Evolutionary conservation across 1,284 basidiomycete genomes (phyloP), one percentile per base, ranked within the genome.

Genomic region (Apiotrichum mycotoxinovorans): DNA sequence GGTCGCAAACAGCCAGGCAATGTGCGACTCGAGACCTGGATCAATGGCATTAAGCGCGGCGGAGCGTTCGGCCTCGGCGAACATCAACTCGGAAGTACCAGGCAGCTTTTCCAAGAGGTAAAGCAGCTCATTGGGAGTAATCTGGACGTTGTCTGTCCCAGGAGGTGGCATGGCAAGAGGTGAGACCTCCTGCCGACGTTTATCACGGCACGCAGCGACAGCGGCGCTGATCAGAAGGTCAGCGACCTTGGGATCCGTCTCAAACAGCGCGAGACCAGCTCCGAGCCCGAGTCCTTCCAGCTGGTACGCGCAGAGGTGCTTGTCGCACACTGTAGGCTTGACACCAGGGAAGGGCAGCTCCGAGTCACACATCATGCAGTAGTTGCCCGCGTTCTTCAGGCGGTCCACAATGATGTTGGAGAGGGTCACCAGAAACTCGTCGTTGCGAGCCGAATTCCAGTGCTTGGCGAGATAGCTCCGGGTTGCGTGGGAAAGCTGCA

Each of bases 1-100:
- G 18, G 57, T 52, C 4, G 53, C 57, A 34, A 59, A 59, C 12
- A 59, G 17, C 57, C 57, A 59, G 11, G 46, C 50, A 7, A 33
- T 17, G 35, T 49, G 11, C 20, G 20, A 27, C 7, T 46, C 18
- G 4, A 40, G 33, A 1, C 20, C 17, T 1, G 40, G 20, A 22
- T 40, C 26, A 35, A 12, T 23, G 17, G 35, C 33, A 4, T 49
- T 30, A 2, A 57, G 30, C 4, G 44, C 2, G 2, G 25, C 22
- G 1, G n/a, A 10, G 15, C 56, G 56, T 2, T 15, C 20, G 0
- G 11, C 10, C 1, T 40, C 46, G 2, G 35, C 30, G 7, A 44
- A n/a, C 12, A 20, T 10, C 8, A 57, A 25, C 2, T 42, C 2
- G 10, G 35, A 46, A 8, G 35, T 25, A 1, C 11, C 8, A 3